phyloP scores from a whole-genome alignment of 805 yeast species.

The Metschnikowia gruessii region DNA sequence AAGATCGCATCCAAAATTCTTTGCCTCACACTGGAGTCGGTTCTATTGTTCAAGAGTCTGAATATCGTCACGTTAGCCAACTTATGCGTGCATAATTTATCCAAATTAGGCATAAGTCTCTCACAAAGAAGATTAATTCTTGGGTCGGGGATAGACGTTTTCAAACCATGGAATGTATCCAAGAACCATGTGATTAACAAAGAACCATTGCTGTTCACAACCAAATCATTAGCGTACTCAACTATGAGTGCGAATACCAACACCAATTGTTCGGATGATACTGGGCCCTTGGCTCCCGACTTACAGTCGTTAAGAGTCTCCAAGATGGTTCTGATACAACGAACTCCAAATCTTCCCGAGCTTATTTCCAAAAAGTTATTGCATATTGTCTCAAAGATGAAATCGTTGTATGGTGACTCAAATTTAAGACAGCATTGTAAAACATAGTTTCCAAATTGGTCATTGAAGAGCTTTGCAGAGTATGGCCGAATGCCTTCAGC shows the following conservation, averaged over 20 bases:
- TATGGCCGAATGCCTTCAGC: slow-evolving; percentile 72
- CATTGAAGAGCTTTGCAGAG: slow-evolving; percentile 81
- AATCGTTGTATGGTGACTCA: slow-evolving; percentile 84
- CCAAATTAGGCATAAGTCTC: slow-evolving; percentile 59
- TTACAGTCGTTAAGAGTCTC: slow-evolving; percentile 63
- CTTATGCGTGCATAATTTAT: slow-evolving; percentile 70
- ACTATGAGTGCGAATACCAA: slow-evolving; percentile 76
- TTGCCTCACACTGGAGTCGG: slow-evolving; percentile 60
- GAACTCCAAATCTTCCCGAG: slow-evolving; percentile 88
- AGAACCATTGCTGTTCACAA: slow-evolving; percentile 83
- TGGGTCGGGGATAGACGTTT: slow-evolving; percentile 35
- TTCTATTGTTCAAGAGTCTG: slow-evolving; percentile 70
- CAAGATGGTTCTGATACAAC: slow-evolving; percentile 90
- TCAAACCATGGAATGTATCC: slow-evolving; percentile 53
- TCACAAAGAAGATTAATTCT: slow-evolving; percentile 66
- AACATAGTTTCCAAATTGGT: slow-evolving; percentile 96
- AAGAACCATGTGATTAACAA: slow-evolving; percentile 89
- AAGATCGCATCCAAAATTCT: slow-evolving; percentile 63
- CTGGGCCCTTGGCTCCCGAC: slow-evolving; percentile 12
- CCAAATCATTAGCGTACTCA: slow-evolving; percentile 72
- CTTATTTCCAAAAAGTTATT: slow-evolving; percentile 77
- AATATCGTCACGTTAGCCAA: slow-evolving; percentile 79
- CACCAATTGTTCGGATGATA: slow-evolving; percentile 60
- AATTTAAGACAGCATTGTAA: slow-evolving; percentile 91
- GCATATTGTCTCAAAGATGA: slow-evolving; percentile 79